Conservation (phyloP, 129 eudicot genomes). For the Rutidosis leptorrhynchoides region DNA sequence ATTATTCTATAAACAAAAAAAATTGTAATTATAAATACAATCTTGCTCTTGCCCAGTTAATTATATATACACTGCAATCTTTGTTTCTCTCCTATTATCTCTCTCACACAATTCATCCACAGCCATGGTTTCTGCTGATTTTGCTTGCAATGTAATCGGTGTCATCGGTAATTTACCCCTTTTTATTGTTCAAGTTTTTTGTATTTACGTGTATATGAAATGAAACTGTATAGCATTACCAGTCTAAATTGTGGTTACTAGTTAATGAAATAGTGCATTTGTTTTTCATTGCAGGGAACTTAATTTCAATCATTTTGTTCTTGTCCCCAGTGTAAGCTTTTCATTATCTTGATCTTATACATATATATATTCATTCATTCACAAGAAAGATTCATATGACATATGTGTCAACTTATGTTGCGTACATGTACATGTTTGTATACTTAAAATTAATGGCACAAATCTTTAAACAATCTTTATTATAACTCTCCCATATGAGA, state of each 20-base stretch:
- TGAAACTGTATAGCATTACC: not conserved
- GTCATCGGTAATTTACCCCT: slow-evolving; percentile 39
- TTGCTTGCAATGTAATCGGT: slow-evolving; percentile 48
- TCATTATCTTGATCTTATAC: not conserved
- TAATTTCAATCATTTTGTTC: slow-evolving; percentile 51
- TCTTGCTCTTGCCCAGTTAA: slow-evolving; percentile 14
- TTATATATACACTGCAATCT: not conserved
- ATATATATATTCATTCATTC: not conserved
- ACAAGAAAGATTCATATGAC: no score
- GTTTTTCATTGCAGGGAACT: slow-evolving; percentile 42
- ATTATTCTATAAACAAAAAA: not conserved
- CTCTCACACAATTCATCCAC: slow-evolving; percentile 5
- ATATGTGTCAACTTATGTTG: no score
- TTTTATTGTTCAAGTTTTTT: not conserved
- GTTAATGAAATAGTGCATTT: not conserved
- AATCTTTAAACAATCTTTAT: not conserved
- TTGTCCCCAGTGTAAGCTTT: slow-evolving; percentile 55
- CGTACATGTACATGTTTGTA: not conserved
- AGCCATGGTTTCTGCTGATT: slow-evolving; percentile 46
- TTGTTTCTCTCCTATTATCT: slow-evolving; percentile 11
- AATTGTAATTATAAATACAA: slow-evolving; percentile 27
- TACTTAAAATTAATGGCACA: not conserved
- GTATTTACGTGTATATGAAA: not conserved
- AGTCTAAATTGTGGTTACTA: not conserved
- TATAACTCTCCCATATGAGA: not conserved